phyloP scores from a whole-genome alignment of 2,329 filamentous ascomycete genomes.

The Botrytis aclada region DNA sequence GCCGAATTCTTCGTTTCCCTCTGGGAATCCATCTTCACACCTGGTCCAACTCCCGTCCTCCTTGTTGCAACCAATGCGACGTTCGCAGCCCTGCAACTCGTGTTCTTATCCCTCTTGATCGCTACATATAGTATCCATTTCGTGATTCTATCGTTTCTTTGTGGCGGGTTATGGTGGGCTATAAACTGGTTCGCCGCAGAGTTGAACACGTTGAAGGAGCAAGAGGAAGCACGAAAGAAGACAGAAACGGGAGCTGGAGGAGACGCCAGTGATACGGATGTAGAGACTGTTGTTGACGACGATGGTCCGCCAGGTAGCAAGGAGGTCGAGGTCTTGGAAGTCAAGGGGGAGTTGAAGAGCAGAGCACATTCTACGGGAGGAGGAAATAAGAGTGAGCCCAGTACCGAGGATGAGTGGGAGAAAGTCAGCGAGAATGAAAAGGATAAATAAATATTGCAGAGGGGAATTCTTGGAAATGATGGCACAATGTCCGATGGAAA shows the following conservation, averaged over 20 bases:
- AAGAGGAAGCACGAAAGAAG: slow-evolving; percentile 32
- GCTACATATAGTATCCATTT: slow-evolving; percentile 90
- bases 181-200: slow-evolving; percentile 95
- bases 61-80: slow-evolving; percentile 85
- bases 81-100: slow-evolving; percentile 79
- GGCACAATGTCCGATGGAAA: background rate
- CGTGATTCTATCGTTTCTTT: slow-evolving; percentile 73
- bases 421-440: slow-evolving; percentile 78
- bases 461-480: background rate
- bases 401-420: slow-evolving; percentile 97
- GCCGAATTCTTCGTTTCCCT: slow-evolving; percentile 64
- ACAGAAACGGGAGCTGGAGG: slow-evolving; percentile 28
- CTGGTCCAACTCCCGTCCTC: slow-evolving; percentile 83
- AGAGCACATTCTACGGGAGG: slow-evolving; percentile 35
- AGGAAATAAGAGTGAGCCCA: slow-evolving; percentile 55
- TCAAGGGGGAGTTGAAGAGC: slow-evolving; percentile 33
- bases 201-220: slow-evolving; percentile 47
- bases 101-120: slow-evolving; percentile 72
- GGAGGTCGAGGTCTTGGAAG: slow-evolving; percentile 32
- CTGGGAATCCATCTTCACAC: slow-evolving; percentile 90
- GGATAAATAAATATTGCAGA: slow-evolving; percentile 43
- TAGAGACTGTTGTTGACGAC: slow-evolving; percentile 51
- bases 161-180: slow-evolving; percentile 80
- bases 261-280: slow-evolving; percentile 45
- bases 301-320: slow-evolving; percentile 30